Evolutionary conservation across 352 stramenopile genomes (phyloP).

Genomic region (Phytophthora melonis): DNA sequence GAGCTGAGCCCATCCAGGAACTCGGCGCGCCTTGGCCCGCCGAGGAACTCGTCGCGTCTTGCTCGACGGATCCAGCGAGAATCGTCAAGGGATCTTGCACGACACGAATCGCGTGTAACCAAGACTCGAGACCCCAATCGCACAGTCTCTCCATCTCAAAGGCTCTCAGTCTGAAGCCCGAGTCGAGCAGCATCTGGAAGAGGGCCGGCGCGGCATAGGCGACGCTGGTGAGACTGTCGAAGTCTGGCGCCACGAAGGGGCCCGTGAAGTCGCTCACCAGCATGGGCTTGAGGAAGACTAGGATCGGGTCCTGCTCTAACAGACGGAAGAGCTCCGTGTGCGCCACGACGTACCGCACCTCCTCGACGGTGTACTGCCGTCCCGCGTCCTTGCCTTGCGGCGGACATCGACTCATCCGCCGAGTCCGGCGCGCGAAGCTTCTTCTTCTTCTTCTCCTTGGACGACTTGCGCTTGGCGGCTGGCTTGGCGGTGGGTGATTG

Average conservation of each 20-base stretch:
- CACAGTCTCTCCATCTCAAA: slow-evolving; percentile 23
- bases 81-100: neutral
- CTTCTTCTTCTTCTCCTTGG: too few relatives aligned
- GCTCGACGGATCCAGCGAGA: neutral
- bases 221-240: neutral
- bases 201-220: neutral
- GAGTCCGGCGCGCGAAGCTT: too few relatives aligned
- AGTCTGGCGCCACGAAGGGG: neutral
- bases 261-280: neutral
- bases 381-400: too few relatives aligned
- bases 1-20: too few relatives aligned
- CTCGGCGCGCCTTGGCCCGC: too few relatives aligned
- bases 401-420: too few relatives aligned
- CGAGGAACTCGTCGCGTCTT: neutral
- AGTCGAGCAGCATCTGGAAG: slow-evolving; percentile 1
- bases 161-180: neutral
- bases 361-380: neutral
- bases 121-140: slow-evolving; percentile 4
- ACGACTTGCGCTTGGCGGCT: too few relatives aligned
- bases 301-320: slow-evolving; percentile 3
- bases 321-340: neutral
- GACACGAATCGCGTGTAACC: too few relatives aligned
- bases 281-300: neutral
- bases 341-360: neutral
- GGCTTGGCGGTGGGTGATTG: too few relatives aligned